Conservation (phyloP, 2,329 filamentous ascomycete genomes). For the Nannizziopsis arthrosporioides region DNA sequence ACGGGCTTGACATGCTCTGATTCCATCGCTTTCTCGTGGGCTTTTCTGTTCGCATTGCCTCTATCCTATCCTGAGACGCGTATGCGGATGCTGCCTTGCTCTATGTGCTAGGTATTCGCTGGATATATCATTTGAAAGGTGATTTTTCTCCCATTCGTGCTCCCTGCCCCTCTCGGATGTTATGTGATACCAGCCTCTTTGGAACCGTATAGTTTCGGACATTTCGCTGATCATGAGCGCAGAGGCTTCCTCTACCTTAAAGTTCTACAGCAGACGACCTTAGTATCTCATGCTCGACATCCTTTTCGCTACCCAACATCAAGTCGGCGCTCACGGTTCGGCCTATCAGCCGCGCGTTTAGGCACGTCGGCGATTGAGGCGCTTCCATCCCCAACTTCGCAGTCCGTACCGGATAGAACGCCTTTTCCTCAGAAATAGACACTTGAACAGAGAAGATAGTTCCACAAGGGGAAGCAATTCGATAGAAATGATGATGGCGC, state of each 20-base stretch:
- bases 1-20: slow-evolving; percentile 12
- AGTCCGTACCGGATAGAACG: neutral
- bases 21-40: slow-evolving; percentile 7
- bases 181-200: slow-evolving; percentile 3
- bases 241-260: slow-evolving; percentile 7
- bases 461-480: slow-evolving; percentile 14
- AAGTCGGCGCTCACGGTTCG: slow-evolving; percentile 24
- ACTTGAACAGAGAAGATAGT: neutral
- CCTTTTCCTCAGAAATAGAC: too few species aligned
- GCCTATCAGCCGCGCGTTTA: slow-evolving; percentile 22
- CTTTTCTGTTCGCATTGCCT: neutral
- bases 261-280: slow-evolving; percentile 12
- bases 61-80: slow-evolving; percentile 3
- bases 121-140: slow-evolving; percentile 10
- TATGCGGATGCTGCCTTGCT: neutral
- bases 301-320: slow-evolving; percentile 19
- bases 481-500: slow-evolving; percentile 43
- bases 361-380: slow-evolving; percentile 21
- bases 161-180: slow-evolving; percentile 9
- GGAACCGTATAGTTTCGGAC: neutral
- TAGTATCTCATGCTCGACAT: slow-evolving; percentile 27
- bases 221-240: slow-evolving; percentile 4
- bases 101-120: slow-evolving; percentile 8
- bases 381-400: slow-evolving; percentile 12
- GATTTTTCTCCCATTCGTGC: slow-evolving; percentile 1